Conservation (phyloP, 352 stramenopile genomes). For the Globisporangium irregulare region DNA sequence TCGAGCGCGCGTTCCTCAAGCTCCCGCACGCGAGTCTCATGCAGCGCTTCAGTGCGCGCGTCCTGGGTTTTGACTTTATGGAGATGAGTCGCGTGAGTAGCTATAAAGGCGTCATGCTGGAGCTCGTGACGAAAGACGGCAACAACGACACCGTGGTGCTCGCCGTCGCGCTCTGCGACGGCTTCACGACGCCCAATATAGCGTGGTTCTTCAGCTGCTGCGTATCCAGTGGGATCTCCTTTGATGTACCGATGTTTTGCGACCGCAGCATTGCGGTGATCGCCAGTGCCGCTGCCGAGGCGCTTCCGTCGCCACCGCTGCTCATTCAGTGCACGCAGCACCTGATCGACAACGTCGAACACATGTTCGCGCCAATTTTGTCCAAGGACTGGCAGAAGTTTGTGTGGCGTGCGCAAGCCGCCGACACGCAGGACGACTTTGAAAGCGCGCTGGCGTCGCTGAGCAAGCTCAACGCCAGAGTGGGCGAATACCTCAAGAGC, state of each 20-base stretch:
- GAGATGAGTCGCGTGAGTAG: conserved; percentile 35
- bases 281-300: conserved; percentile 20
- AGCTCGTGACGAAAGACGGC: conserved; percentile 38
- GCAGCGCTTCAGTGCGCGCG: conserved; percentile 22
- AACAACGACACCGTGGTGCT: conserved; percentile 36
- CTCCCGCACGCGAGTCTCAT: conserved; percentile 31
- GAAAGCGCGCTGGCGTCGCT: conserved; percentile 23
- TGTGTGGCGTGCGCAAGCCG: conserved; percentile 26
- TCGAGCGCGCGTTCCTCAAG: conserved; percentile 42
- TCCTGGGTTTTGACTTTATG: conserved; percentile 30
- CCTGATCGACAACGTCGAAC: conserved; percentile 27
- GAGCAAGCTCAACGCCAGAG: conserved; percentile 16
- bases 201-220: conserved; percentile 40
- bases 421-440: conserved; percentile 33
- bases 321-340: conserved; percentile 35
- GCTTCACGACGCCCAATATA: conserved; percentile 21
- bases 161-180: conserved; percentile 38
- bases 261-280: conserved; percentile 23
- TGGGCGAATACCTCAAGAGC: conserved; percentile 19
- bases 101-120: conserved; percentile 25
- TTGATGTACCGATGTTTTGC: conserved; percentile 38
- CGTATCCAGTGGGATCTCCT: conserved; percentile 22
- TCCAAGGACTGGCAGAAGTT: conserved; percentile 1
- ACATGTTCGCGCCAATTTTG: conserved; percentile 22
- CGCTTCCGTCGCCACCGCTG: conserved; percentile 6